Conservation (phyloP, 2,329 filamentous ascomycete species). For the Phialocephala subalpina region DNA sequence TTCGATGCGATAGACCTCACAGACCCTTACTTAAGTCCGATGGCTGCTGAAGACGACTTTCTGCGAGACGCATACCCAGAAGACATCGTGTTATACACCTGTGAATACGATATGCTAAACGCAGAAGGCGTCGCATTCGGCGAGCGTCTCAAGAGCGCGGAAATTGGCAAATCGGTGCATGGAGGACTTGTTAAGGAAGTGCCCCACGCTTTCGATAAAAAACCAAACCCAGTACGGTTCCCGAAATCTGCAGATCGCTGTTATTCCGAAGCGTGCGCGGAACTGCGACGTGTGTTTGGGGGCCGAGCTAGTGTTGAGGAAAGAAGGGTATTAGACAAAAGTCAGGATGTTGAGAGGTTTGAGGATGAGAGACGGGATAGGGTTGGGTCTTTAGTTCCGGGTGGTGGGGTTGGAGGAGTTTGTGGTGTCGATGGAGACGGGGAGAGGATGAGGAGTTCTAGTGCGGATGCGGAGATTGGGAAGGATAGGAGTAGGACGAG, state of each 20-base stretch:
- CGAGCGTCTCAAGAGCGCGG: slow-evolving; percentile 57
- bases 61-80: slow-evolving; percentile 56
- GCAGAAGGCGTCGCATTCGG: slow-evolving; percentile 68
- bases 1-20: slow-evolving; percentile 49
- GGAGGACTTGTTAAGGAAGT: slow-evolving; percentile 67
- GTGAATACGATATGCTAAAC: slow-evolving; percentile 72
- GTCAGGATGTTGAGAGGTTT: slow-evolving; percentile 39
- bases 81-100: slow-evolving; percentile 65
- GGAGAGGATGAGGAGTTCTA: slow-evolving; percentile 25
- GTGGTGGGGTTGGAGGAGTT: slow-evolving; percentile 24
- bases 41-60: slow-evolving; percentile 61
- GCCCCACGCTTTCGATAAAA: slow-evolving; percentile 73
- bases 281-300: slow-evolving; percentile 41
- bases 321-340: slow-evolving; percentile 36
- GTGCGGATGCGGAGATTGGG: slow-evolving; percentile 24
- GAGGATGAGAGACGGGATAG: slow-evolving; percentile 20
- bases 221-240: slow-evolving; percentile 63
- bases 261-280: slow-evolving; percentile 43
- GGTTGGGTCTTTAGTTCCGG: slow-evolving; percentile 10
- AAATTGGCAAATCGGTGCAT: slow-evolving; percentile 61
- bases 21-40: slow-evolving; percentile 65
- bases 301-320: slow-evolving; percentile 35
- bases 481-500: slow-evolving; percentile 25
- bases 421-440: slow-evolving; percentile 23
- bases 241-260: slow-evolving; percentile 41